Percentiles rank a stretch among this genome's conserved stretches.
These are phyloP conservation scores for Flaveria floridana DNA, from an alignment of 140 eudicot species.

Conservation along the genomic window DNA sequence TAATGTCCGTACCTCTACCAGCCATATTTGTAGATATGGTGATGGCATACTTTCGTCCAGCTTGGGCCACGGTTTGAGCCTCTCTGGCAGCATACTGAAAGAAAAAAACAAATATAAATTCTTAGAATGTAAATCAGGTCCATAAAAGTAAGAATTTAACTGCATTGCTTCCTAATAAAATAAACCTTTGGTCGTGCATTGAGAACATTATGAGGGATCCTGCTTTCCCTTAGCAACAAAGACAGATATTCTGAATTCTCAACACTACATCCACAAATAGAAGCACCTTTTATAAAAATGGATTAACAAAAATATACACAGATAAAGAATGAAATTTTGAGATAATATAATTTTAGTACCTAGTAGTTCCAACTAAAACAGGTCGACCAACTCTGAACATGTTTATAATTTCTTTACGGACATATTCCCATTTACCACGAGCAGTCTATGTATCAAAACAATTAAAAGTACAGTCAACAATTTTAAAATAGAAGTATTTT, in stretches of 20 bases:
- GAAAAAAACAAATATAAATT: not conserved
- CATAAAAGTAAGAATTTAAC: conserved; percentile 23
- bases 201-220: conserved; percentile 91
- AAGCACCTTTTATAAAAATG: not conserved
- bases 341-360: conserved; percentile 48
- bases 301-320: conserved; percentile 2
- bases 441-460: conserved; percentile 58
- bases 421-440: conserved; percentile 91
- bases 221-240: conserved; percentile 56
- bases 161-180: conserved; percentile 21
- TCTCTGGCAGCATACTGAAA: conserved; percentile 95
- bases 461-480: conserved; percentile 23
- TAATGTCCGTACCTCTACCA: conserved; percentile 97
- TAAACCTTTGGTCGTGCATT: conserved; percentile 96
- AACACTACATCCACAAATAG: conserved; percentile 61
- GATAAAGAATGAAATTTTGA: conserved; percentile 17
- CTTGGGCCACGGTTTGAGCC: conserved; percentile 98
- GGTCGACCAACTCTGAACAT: conserved; percentile 94
- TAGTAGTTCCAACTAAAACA: conserved; percentile 95
- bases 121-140: conserved; percentile 13
- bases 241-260: conserved; percentile 93
- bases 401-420: conserved; percentile 68
- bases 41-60: conserved; percentile 93
- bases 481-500: not conserved
- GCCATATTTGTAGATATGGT: conserved; percentile 99